Evolutionary conservation across 345 rosid genomes (phyloP).

Genomic region (Triadica sebifera): DNA sequence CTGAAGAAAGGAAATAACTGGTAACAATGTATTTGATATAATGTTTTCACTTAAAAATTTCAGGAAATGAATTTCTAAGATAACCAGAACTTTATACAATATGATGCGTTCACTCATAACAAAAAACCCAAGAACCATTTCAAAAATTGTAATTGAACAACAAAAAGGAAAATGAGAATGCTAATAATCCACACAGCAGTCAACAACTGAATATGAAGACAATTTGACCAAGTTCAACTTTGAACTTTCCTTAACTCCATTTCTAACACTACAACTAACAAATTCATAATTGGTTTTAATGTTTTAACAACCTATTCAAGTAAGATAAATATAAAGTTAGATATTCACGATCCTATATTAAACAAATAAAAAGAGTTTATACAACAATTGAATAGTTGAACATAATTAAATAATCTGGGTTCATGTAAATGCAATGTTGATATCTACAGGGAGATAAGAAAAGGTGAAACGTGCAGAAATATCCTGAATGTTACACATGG

Average conservation of each 20-base stretch:
- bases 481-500: slow-evolving; percentile 12
- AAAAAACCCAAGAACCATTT: neutral
- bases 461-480: slow-evolving; percentile 6
- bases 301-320: neutral
- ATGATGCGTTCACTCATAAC: neutral
- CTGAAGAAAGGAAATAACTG: too few relatives aligned
- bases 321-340: neutral
- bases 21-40: too few relatives aligned
- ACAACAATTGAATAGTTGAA: neutral
- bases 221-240: neutral
- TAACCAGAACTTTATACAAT: neutral
- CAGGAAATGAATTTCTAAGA: too few relatives aligned
- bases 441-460: neutral
- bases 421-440: neutral
- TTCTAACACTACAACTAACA: too few relatives aligned
- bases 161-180: neutral
- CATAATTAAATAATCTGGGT: neutral
- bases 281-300: neutral
- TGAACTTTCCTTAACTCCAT: neutral
- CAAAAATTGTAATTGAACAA: neutral
- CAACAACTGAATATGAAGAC: neutral
- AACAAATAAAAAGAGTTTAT: neutral
- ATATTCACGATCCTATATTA: neutral
- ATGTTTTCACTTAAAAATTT: too few relatives aligned
- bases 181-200: neutral